Evolutionary conservation across 1,284 basidiomycete genomes (phyloP).

Genomic region (Ceratobasidium sp.): DNA sequence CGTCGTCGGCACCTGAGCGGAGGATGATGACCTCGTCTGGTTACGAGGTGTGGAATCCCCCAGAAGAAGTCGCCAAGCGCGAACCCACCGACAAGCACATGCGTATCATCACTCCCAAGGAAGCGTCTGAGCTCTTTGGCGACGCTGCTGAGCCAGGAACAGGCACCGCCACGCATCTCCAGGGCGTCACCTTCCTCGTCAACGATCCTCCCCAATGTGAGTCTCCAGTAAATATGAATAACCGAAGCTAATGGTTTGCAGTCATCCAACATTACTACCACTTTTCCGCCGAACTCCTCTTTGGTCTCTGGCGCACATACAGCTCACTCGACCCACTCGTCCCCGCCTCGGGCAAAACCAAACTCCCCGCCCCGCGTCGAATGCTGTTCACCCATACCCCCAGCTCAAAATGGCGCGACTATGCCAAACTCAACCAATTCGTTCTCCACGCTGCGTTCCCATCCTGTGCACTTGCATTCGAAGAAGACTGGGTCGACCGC

Average conservation of each 20-base stretch:
- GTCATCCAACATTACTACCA: slow-evolving; percentile 83
- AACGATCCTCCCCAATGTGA: slow-evolving; percentile 87
- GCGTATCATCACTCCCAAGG: slow-evolving; percentile 69
- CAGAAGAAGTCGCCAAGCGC: slow-evolving; percentile 50
- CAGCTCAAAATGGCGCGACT: slow-evolving; percentile 83
- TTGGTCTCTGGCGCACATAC: slow-evolving; percentile 88
- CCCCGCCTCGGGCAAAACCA: slow-evolving; percentile 64
- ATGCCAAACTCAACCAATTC: slow-evolving; percentile 82
- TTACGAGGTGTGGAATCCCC: slow-evolving; percentile 52
- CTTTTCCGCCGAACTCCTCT: slow-evolving; percentile 87
- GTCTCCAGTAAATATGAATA: slow-evolving; percentile 43
- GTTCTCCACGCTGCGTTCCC: slow-evolving; percentile 55
- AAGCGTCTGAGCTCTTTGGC: slow-evolving; percentile 72
- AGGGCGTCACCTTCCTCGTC: slow-evolving; percentile 73
- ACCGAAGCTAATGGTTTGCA: slow-evolving; percentile 25
- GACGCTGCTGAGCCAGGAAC: slow-evolving; percentile 47
- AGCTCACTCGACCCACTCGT: slow-evolving; percentile 77
- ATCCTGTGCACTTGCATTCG: slow-evolving; percentile 58
- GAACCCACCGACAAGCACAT: slow-evolving; percentile 79
- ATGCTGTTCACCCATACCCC: slow-evolving; percentile 77
- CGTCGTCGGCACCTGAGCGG: slow-evolving; percentile 50
- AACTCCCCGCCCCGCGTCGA: slow-evolving; percentile 73
- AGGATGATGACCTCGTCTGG: slow-evolving; percentile 53
- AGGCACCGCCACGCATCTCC: slow-evolving; percentile 60
- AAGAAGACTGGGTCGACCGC: slow-evolving; percentile 61